Percentiles rank a stretch among this genome's conserved stretches.
Evolutionary conservation across 352 stramenopile species (phyloP).

Genomic region (Halophytophthora polymorphica): DNA sequence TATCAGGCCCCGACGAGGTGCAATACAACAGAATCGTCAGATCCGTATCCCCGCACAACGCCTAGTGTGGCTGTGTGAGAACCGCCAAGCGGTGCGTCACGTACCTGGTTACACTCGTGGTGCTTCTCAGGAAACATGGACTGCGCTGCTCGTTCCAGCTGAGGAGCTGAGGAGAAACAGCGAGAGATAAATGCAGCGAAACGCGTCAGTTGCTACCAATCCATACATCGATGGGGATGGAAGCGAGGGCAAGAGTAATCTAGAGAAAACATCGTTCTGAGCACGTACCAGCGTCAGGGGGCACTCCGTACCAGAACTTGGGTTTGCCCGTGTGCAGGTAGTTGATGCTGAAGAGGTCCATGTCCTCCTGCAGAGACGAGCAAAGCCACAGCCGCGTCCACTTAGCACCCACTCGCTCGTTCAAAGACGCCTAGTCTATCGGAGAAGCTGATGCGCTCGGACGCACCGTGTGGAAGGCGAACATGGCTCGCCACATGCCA

Average conservation of each 20-base stretch:
- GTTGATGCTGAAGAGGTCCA: constrained; percentile 94
- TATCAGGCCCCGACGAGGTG: background rate
- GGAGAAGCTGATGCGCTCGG: no score
- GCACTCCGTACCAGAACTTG: constrained; percentile 93
- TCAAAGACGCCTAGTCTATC: no score
- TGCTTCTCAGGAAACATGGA: constrained; percentile 88
- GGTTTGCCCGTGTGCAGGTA: constrained; percentile 90
- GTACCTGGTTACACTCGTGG: constrained; percentile 69
- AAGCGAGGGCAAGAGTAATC: no score
- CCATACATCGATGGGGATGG: background rate
- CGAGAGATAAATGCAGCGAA: background rate
- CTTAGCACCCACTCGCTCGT: no score
- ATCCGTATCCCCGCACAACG: no score
- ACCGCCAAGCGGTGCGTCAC: no score
- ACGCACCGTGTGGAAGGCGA: constrained; percentile 88
- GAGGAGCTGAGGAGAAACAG: constrained; percentile 22
- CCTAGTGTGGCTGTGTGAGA: no score
- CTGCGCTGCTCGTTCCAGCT: constrained; percentile 83
- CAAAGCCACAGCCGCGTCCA: constrained; percentile 2
- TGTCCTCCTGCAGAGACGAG: constrained; percentile 70
- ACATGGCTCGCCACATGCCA: constrained; percentile 93
- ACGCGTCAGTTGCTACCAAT: background rate
- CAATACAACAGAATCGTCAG: constrained; percentile 2
- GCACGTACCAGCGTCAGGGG: constrained; percentile 52
- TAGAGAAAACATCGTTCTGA: no score